Conservation (phyloP, 371 early-diverging fungal genomes). For the Sporodiniella umbellata region DNA sequence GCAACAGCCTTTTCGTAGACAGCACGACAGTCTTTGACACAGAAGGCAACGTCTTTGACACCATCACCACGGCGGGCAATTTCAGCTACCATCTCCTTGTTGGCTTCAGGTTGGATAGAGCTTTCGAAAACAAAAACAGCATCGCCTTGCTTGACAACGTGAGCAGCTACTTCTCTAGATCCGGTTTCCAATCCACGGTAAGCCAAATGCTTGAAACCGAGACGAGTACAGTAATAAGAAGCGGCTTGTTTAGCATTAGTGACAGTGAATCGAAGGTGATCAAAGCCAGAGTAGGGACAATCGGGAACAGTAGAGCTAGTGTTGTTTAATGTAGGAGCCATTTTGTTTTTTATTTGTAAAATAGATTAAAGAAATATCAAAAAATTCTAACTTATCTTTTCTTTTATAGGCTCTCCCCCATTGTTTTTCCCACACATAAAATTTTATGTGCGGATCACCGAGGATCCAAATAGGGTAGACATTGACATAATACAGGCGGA, state of each 20-base stretch:
- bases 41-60: slow-evolving; percentile 93
- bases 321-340: slow-evolving; percentile 22
- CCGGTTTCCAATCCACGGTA: slow-evolving; percentile 97
- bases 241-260: slow-evolving; percentile 96
- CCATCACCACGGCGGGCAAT: slow-evolving; percentile 89
- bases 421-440: no score
- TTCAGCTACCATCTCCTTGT: slow-evolving; percentile 70
- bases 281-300: slow-evolving; percentile 51
- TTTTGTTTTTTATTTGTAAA: no score
- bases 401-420: no score
- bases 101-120: slow-evolving; percentile 81
- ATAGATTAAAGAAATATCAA: no score
- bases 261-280: slow-evolving; percentile 85
- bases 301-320: slow-evolving; percentile 11
- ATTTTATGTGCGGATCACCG: no score
- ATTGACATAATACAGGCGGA: no score
- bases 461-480: no score
- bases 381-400: no score
- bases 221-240: slow-evolving; percentile 80
- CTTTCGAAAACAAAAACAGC: slow-evolving; percentile 90
- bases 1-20: slow-evolving; percentile 81
- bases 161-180: slow-evolving; percentile 78
- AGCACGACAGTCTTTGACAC: slow-evolving; percentile 81
- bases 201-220: slow-evolving; percentile 91
- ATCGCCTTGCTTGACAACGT: slow-evolving; percentile 81